Conservation (phyloP, 2,329 filamentous ascomycete genomes). For the Pseudogymnoascus sp. region DNA sequence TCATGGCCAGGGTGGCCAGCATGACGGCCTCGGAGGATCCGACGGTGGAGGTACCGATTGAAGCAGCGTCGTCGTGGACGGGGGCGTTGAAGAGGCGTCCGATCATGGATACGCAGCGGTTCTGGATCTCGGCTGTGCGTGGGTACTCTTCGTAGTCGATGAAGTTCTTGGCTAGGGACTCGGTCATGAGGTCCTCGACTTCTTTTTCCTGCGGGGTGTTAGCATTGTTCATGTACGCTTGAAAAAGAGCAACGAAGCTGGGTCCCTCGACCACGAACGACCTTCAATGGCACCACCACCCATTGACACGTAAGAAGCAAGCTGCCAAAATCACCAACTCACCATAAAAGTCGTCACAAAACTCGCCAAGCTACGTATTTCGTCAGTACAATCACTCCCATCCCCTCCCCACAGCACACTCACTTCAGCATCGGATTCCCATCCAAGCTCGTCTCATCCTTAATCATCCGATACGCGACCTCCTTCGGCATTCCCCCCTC, state of each 20-base stretch:
- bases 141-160: slow-evolving; percentile 84
- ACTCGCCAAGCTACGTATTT: slow-evolving; percentile 60
- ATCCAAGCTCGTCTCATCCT: slow-evolving; percentile 85
- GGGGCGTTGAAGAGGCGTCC: slow-evolving; percentile 82
- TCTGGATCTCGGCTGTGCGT: slow-evolving; percentile 76
- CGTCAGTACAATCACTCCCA: slow-evolving; percentile 10
- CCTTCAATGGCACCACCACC: background rate
- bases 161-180: slow-evolving; percentile 91
- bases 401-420: slow-evolving; percentile 21
- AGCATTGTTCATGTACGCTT: background rate
- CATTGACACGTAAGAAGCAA: background rate
- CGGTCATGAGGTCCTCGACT: slow-evolving; percentile 89
- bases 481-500: slow-evolving; percentile 84
- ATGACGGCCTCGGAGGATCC: slow-evolving; percentile 87
- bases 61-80: slow-evolving; percentile 43
- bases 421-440: slow-evolving; percentile 83
- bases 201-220: slow-evolving; percentile 64
- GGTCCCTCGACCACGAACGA: background rate
- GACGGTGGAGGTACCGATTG: slow-evolving; percentile 80
- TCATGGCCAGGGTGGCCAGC: slow-evolving; percentile 82
- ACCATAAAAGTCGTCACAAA: slow-evolving; percentile 98
- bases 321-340: slow-evolving; percentile 21
- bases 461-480: slow-evolving; percentile 94
- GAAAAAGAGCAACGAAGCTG: background rate
- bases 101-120: slow-evolving; percentile 87